Evolutionary conservation across 1,284 basidiomycete species (phyloP).

Genomic region (Phellinidium pouzarii): DNA sequence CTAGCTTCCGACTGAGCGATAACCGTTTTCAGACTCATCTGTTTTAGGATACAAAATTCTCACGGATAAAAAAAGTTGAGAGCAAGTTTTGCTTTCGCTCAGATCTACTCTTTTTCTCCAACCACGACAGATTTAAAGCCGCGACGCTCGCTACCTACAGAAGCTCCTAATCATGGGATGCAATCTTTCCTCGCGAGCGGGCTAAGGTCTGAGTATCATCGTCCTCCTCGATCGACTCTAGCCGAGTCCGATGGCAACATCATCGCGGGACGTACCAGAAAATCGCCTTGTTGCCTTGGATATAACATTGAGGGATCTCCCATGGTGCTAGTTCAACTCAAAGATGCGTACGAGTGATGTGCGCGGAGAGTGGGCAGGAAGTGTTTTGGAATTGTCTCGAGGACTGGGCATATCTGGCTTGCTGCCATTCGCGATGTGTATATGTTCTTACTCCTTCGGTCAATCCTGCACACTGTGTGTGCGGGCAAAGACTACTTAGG

Average conservation of each 20-base stretch:
- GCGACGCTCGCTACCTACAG: slow-evolving; percentile 45
- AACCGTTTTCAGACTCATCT: too few relatives aligned
- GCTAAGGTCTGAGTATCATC: too few relatives aligned
- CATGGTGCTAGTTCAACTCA: too few relatives aligned
- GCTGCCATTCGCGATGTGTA: not conserved
- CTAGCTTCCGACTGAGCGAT: too few relatives aligned
- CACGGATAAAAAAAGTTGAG: too few relatives aligned
- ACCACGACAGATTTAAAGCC: slow-evolving; percentile 42
- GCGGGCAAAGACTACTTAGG: not conserved
- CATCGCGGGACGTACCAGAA: slow-evolving; percentile 45
- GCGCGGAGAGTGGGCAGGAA: not conserved
- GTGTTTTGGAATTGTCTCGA: slow-evolving; percentile 5
- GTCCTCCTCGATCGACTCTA: slow-evolving; percentile 46
- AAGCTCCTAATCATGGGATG: slow-evolving; percentile 18
- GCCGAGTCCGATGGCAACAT: slow-evolving; percentile 39
- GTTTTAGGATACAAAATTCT: too few relatives aligned
- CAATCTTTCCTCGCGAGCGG: slow-evolving; percentile 35
- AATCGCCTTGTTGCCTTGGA: slow-evolving; percentile 23
- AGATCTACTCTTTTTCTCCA: not conserved
- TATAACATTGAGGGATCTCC: too few relatives aligned
- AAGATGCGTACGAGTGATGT: not conserved
- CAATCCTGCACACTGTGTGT: not conserved
- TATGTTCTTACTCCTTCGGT: not conserved
- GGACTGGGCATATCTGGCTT: slow-evolving; percentile 1
- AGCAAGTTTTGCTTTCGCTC: too few relatives aligned